Evolutionary conservation across 371 early-diverging fungal genomes (phyloP).

Genomic region (Basidiobolus heterosporus): DNA sequence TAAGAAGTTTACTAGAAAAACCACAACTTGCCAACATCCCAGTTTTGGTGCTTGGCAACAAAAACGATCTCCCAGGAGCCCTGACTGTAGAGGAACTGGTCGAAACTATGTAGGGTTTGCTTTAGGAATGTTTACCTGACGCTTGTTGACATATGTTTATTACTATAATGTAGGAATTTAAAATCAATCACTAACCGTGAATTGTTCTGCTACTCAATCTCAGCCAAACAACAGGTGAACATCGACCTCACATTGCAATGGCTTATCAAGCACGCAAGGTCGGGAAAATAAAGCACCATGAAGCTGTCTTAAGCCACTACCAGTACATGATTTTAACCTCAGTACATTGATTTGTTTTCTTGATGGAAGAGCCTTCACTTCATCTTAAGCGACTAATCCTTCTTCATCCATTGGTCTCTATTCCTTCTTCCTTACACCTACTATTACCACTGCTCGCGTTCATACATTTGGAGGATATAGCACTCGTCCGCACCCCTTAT

Average conservation of each 20-base stretch:
- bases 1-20: slow-evolving; percentile 77
- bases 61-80: slow-evolving; percentile 91
- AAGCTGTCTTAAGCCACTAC: too few relatives aligned
- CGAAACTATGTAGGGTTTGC: slow-evolving; percentile 54
- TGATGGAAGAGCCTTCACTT: too few relatives aligned
- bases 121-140: background rate
- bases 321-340: too few relatives aligned
- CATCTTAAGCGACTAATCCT: too few relatives aligned
- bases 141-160: background rate
- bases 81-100: slow-evolving; percentile 81
- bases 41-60: slow-evolving; percentile 95
- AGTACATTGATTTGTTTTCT: too few relatives aligned
- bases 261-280: slow-evolving; percentile 54
- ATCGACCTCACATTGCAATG: slow-evolving; percentile 94
- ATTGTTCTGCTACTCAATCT: slow-evolving; percentile 96
- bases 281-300: background rate
- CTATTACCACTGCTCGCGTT: too few relatives aligned
- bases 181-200: slow-evolving; percentile 86
- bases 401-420: too few relatives aligned
- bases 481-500: too few relatives aligned
- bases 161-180: slow-evolving; percentile 38
- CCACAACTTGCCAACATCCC: slow-evolving; percentile 85
- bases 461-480: too few relatives aligned
- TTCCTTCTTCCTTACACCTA: too few relatives aligned
- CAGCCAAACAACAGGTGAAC: slow-evolving; percentile 93